phyloP scores from a whole-genome alignment of 2,329 filamentous ascomycete species.

The Epichloe bromicola region DNA sequence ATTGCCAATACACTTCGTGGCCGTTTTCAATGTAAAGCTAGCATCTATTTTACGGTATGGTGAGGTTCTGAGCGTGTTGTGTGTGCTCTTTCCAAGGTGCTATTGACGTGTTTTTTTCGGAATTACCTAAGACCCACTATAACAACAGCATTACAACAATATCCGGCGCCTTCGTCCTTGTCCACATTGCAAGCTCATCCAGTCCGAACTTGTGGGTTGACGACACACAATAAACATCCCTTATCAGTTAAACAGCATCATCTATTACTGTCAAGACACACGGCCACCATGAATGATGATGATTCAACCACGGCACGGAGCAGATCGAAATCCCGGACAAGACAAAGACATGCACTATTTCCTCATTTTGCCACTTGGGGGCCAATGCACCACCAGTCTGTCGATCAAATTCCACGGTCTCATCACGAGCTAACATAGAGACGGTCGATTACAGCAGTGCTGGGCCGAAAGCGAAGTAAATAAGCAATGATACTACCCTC shows the following conservation, averaged over 20 bases:
- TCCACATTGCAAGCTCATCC: too few relatives aligned
- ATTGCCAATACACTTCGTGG: too few relatives aligned
- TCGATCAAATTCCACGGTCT: not conserved
- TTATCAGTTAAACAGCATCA: not conserved
- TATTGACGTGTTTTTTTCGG: too few relatives aligned
- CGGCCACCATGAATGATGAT: not conserved
- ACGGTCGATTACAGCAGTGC: not conserved
- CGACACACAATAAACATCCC: too few relatives aligned
- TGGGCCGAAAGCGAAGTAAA: not conserved
- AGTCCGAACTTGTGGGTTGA: too few relatives aligned
- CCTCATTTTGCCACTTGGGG: not conserved
- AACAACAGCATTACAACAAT: too few relatives aligned
- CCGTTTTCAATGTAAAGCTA: too few relatives aligned
- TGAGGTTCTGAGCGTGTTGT: too few relatives aligned
- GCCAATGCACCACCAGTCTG: not conserved
- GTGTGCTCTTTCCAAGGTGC: too few relatives aligned
- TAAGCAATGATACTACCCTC: not conserved
- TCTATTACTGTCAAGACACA: not conserved
- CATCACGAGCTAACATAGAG: not conserved
- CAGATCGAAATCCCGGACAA: not conserved
- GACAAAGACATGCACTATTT: not conserved
- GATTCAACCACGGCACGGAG: not conserved
- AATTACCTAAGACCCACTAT: too few relatives aligned
- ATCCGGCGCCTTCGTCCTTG: too few relatives aligned
- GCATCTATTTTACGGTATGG: too few relatives aligned